Conservation (phyloP, 2,329 filamentous ascomycete genomes). For the Cytospora piceicola region DNA sequence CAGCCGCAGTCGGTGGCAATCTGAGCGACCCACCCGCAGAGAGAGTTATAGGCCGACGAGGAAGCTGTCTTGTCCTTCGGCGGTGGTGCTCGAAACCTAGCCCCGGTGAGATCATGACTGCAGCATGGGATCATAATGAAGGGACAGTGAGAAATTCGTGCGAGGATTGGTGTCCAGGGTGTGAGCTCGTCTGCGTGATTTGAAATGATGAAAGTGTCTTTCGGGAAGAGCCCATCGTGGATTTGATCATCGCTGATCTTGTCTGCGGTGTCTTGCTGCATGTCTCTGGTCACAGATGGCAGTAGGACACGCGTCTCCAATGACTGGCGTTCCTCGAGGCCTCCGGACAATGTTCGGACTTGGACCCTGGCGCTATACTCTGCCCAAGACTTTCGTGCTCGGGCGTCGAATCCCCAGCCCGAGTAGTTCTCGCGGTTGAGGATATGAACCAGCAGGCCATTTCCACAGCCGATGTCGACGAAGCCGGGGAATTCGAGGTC, state of each 20-base stretch:
- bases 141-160: slow-evolving; percentile 72
- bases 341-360: slow-evolving; percentile 41
- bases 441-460: slow-evolving; percentile 86
- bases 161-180: slow-evolving; percentile 91
- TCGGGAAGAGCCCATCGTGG: slow-evolving; percentile 69
- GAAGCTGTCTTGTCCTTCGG: slow-evolving; percentile 54
- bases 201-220: slow-evolving; percentile 86
- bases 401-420: slow-evolving; percentile 91
- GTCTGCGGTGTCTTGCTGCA: slow-evolving; percentile 30
- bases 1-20: slow-evolving; percentile 76
- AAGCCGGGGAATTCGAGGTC: slow-evolving; percentile 75
- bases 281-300: slow-evolving; percentile 45
- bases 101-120: slow-evolving; percentile 82
- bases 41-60: slow-evolving; percentile 77
- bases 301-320: slow-evolving; percentile 46
- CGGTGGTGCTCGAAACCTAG: slow-evolving; percentile 68
- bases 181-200: slow-evolving; percentile 98
- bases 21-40: slow-evolving; percentile 76
- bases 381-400: slow-evolving; percentile 82
- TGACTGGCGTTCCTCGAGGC: slow-evolving; percentile 22
- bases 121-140: slow-evolving; percentile 97
- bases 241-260: slow-evolving; percentile 37
- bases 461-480: slow-evolving; percentile 94
- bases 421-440: slow-evolving; percentile 78
- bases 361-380: slow-evolving; percentile 58